phyloP scores from a whole-genome alignment of 345 rosid species.

The Arabidopsis arenosa region DNA sequence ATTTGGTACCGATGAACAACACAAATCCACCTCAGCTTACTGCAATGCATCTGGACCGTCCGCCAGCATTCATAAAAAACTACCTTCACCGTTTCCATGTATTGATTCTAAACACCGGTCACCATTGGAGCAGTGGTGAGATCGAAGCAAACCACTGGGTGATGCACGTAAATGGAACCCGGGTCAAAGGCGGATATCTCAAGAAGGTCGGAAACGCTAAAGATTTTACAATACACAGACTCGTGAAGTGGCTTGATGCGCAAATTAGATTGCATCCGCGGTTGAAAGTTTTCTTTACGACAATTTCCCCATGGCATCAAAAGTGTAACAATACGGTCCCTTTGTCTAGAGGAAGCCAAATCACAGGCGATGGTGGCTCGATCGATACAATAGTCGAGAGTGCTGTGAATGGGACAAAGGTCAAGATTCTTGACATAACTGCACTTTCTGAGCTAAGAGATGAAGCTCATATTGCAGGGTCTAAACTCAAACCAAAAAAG shows the following conservation, averaged over 20 bases:
- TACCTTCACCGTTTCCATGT: conserved; percentile 60
- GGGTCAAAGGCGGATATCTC: conserved; percentile 44
- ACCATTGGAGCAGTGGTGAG: conserved; percentile 87
- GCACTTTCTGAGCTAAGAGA: conserved; percentile 72
- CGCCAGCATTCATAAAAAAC: conserved; percentile 68
- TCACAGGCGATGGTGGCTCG: conserved; percentile 53
- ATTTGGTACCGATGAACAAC: conserved; percentile 57
- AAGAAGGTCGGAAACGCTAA: conserved; percentile 56
- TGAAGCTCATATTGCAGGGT: conserved; percentile 66
- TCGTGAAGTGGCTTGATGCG: conserved; percentile 64
- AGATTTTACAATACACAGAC: conserved; percentile 58
- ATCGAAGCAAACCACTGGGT: conserved; percentile 74
- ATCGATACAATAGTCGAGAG: conserved; percentile 58
- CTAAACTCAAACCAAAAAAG: conserved; percentile 50
- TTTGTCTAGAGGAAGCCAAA: conserved; percentile 55
- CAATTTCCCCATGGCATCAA: conserved; percentile 83
- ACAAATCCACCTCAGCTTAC: conserved; percentile 42
- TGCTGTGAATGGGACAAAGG: conserved; percentile 62
- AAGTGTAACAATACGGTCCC: conserved; percentile 70
- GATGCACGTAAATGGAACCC: conserved; percentile 64
- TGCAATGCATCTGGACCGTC: conserved; percentile 80
- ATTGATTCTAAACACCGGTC: conserved; percentile 77
- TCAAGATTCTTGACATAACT: conserved; percentile 73
- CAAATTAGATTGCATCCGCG: conserved; percentile 61
- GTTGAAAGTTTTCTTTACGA: conserved; percentile 69